Base-by-base conservation (phyloP, 2,329 filamentous ascomycete species). In the Beauveria asiatica region DNA sequence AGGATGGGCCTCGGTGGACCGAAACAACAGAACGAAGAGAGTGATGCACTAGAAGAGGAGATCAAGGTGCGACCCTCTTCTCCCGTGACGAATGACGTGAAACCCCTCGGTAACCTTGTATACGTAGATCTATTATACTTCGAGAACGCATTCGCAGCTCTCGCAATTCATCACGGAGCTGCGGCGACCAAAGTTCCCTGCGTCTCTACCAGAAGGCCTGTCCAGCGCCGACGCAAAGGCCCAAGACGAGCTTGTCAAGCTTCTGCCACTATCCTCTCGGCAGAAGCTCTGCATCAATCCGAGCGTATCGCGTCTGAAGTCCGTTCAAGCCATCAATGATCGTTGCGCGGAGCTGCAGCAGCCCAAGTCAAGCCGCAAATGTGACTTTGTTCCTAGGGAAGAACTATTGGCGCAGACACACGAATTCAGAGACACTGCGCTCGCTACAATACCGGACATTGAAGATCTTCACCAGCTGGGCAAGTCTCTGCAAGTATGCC, bases 241-340 rank as follows among this genome's bases (percentile, higher is more conserved):
- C 5, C 65, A 67, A 44, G 64, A 63, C 41, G 74, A 70, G 61
- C 68, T 80, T 2, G 79, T 96, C 49, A 96, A 94, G 67, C 86
- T 96, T 64, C 71, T 97, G 0, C 87, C 92, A 0, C 75, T 97
- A 1, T 93, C 92, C 0, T 96, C 92, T 0, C 83, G 92, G 5
- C 94, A 95, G 70, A 89, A 91, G 61, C 79, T 87, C 9, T 99
- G 94, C 73, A 96, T 99, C 73, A 97, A 99, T 66, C 83, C 88
- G 0, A 83, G 86, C 33, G 93, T 99, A 1, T 80, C 82, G 25
- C 84, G 83, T 13, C 82, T 97, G 2, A 81, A 82, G 46, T 83
- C 83, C 0, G 78, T 88, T 1, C 86, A 89, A 0, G 90, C 91
- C 6, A 96, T 99, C 74, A 99, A 97, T 68, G 94, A 99, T 70